phyloP scores from a whole-genome alignment of 768 basidiomycete species.

The Gymnopilus dilepis region DNA sequence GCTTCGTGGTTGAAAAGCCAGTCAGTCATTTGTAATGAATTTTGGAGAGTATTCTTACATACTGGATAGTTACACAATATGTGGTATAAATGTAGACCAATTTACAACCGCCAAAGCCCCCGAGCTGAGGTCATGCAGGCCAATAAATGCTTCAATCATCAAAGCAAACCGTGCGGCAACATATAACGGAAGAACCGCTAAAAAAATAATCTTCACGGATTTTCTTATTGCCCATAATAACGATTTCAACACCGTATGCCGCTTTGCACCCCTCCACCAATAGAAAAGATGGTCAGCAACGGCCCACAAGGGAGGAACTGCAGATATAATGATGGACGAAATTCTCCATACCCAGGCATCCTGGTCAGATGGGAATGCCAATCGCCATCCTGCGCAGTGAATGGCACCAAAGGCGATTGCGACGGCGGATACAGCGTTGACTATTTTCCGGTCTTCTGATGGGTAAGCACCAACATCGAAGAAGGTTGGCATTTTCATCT shows the following conservation, averaged over 20 bases:
- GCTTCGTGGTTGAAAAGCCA: too few species aligned
- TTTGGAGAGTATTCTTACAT: too few species aligned
- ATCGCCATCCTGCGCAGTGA: conserved; percentile 15
- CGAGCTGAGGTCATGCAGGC: background rate
- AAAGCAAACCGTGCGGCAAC: conserved; percentile 4
- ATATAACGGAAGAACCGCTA: background rate
- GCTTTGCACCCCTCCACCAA: too few species aligned
- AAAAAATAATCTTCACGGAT: too few species aligned
- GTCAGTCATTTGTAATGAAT: too few species aligned
- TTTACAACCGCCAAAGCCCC: background rate
- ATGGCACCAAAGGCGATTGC: conserved; percentile 14
- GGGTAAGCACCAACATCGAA: background rate
- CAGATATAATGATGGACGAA: conserved; percentile 9
- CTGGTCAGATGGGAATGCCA: conserved; percentile 2
- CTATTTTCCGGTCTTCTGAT: background rate
- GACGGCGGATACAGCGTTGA: background rate
- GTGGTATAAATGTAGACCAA: conserved; percentile 14
- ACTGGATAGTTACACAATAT: background rate
- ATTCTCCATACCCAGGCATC: conserved; percentile 1
- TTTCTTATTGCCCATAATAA: too few species aligned
- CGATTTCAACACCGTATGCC: too few species aligned
- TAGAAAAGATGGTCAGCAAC: too few species aligned
- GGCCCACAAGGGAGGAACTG: background rate
- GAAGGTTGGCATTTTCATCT: conserved; percentile 6
- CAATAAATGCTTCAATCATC: background rate